These are phyloP conservation scores for Usnea hakonensis DNA, from an alignment of 495 filamentous ascomycete species.

Conservation along the genomic window DNA sequence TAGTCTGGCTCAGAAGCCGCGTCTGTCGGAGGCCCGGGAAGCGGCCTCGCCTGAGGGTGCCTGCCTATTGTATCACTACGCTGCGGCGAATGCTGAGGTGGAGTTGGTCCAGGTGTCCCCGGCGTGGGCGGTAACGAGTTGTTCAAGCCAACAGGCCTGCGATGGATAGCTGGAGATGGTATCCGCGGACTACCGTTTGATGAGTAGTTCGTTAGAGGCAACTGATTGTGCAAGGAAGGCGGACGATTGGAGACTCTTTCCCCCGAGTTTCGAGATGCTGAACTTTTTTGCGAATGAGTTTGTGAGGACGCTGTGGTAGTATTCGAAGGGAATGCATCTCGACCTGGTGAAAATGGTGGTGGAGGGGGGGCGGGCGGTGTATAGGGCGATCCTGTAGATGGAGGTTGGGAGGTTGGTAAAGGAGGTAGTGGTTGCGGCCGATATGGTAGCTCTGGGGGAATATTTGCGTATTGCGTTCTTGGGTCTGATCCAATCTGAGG, in stretches of 20 bases:
- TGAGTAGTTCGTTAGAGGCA: conserved; percentile 16
- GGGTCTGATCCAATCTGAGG: conserved; percentile 21
- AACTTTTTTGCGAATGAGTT: conserved; percentile 14
- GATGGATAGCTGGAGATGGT: conserved; percentile 34
- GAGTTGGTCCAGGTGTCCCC: conserved; percentile 34
- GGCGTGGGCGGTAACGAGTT: conserved; percentile 32
- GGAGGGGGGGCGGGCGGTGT: conserved; percentile 29
- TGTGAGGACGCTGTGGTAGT: conserved; percentile 9
- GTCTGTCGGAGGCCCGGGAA: conserved; percentile 51
- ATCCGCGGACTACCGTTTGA: conserved; percentile 17
- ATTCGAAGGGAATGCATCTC: conserved; percentile 21
- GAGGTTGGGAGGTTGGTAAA: conserved; percentile 11
- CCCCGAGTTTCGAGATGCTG: conserved; percentile 11
- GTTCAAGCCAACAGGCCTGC: conserved; percentile 28
- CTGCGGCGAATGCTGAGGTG: conserved; percentile 39
- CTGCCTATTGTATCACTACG: conserved; percentile 47
- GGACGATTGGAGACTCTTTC: conserved; percentile 10
- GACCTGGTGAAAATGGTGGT: conserved; percentile 26
- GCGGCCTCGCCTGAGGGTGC: conserved; percentile 52
- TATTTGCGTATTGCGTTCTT: conserved; percentile 15
- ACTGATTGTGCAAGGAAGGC: conserved; percentile 15
- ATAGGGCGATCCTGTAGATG: conserved; percentile 15
- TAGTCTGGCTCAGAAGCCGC: conserved; percentile 32
- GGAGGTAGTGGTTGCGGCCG: conserved; percentile 26
- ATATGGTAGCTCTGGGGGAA: conserved; percentile 23